A percentile compares a stretch with the other conserved stretches of the same genome.
Evolutionary conservation across 2,329 filamentous ascomycete species (phyloP).

Genomic region (Neophaeococcomyces mojaviensis): DNA sequence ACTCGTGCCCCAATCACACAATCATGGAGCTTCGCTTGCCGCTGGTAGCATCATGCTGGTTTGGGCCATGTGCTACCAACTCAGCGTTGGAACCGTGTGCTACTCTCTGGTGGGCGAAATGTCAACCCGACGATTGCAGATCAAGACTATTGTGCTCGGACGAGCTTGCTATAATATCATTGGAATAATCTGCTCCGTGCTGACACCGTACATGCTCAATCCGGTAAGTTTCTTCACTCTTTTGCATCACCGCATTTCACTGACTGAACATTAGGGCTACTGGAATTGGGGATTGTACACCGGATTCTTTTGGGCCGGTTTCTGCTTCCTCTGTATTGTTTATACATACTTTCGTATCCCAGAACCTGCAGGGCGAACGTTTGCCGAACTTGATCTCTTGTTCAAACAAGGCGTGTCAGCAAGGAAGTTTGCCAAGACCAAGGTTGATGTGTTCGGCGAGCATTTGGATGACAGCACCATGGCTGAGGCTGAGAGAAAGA

Average conservation of each 20-base stretch:
- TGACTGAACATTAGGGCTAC: slow-evolving; percentile 46
- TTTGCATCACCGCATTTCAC: not conserved
- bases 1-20: slow-evolving; percentile 45
- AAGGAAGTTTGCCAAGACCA: slow-evolving; percentile 59
- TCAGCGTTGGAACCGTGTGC: slow-evolving; percentile 80
- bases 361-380: slow-evolving; percentile 71
- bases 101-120: slow-evolving; percentile 84
- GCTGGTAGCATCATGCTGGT: slow-evolving; percentile 79
- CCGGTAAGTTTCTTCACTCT: slow-evolving; percentile 37
- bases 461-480: slow-evolving; percentile 19
- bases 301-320: slow-evolving; percentile 80
- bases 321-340: slow-evolving; percentile 71
- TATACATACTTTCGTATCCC: slow-evolving; percentile 78
- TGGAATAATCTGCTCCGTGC: slow-evolving; percentile 69
- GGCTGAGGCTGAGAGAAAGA: slow-evolving; percentile 9
- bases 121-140: slow-evolving; percentile 72
- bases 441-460: slow-evolving; percentile 49
- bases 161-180: slow-evolving; percentile 76
- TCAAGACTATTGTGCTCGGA: slow-evolving; percentile 84
- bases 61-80: slow-evolving; percentile 77
- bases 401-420: slow-evolving; percentile 68
- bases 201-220: slow-evolving; percentile 87
- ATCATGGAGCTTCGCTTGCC: slow-evolving; percentile 58
- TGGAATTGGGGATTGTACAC: slow-evolving; percentile 87
- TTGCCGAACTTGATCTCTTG: slow-evolving; percentile 76